A percentile compares a stretch with the other conserved stretches of the same genome.
Evolutionary conservation across 768 basidiomycete genomes (phyloP).

Genomic region (Pleurotus eryngii): DNA sequence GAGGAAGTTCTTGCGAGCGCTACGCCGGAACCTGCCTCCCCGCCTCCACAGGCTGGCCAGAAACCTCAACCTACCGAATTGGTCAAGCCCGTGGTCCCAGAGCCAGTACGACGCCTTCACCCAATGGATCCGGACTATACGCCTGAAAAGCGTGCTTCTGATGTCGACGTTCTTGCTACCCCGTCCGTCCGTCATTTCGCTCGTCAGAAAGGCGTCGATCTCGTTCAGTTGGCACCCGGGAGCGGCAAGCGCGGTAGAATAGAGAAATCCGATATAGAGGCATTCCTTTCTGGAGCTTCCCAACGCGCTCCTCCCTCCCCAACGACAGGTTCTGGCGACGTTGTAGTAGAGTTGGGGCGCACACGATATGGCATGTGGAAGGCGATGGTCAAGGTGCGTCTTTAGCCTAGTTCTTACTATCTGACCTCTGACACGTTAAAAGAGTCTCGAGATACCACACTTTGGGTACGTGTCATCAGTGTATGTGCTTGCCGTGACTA

Average conservation of each 20-base stretch:
- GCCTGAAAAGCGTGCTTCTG: slow-evolving; percentile 7
- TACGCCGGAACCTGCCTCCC: slow-evolving; percentile 12
- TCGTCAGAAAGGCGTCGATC: slow-evolving; percentile 58
- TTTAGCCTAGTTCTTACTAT: neutral
- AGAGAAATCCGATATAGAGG: slow-evolving; percentile 71
- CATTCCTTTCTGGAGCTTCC: slow-evolving; percentile 39
- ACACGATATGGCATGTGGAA: slow-evolving; percentile 87
- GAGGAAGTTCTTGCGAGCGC: slow-evolving; percentile 39
- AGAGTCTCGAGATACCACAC: slow-evolving; percentile 85
- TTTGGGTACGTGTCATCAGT: slow-evolving; percentile 54
- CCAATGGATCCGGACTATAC: slow-evolving; percentile 61
- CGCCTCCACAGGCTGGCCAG: slow-evolving; percentile 8
- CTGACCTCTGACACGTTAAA: slow-evolving; percentile 1
- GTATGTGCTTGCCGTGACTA: no score
- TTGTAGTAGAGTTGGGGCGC: slow-evolving; percentile 68
- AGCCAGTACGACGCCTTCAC: slow-evolving; percentile 34
- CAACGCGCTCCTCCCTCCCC: slow-evolving; percentile 11
- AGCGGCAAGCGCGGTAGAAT: slow-evolving; percentile 75
- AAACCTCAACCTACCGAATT: slow-evolving; percentile 1
- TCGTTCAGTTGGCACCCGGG: slow-evolving; percentile 55
- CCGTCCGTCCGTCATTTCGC: slow-evolving; percentile 82
- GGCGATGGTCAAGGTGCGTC: slow-evolving; percentile 75
- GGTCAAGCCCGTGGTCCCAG: slow-evolving; percentile 1
- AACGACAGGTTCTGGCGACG: slow-evolving; percentile 32
- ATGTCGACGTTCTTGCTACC: slow-evolving; percentile 50